Evolutionary conservation across 108 stramenopile species (phyloP), one percentile per base, ranked within the genome.

Genomic region (Nannochloropsis granulata): DNA sequence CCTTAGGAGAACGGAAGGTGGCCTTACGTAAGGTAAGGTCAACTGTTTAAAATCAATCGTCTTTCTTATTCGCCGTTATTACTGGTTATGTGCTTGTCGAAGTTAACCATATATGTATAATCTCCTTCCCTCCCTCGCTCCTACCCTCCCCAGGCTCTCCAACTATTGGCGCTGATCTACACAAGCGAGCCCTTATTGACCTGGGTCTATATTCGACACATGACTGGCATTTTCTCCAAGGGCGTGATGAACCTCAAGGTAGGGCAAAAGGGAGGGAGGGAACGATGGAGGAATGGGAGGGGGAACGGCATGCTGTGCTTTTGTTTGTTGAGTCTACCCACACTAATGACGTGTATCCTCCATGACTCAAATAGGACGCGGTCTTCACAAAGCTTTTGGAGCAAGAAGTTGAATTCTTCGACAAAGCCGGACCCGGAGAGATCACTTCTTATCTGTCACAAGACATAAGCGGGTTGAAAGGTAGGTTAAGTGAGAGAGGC

Each of bases 361-460:
- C 34, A 34, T 34, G 34, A 34, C 5, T 34, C 34, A 34, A 34
- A n/a, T n/a, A 71, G 56, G n/a, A 71, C 8, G 56, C 56, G 16
- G 56, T 71, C 2, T 84, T 88, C 25, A 80, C 80, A 8, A 26
- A 81, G 56, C 26, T 88, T 42, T 42, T 88, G 71, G 13, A 44
- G 43, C 83, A 84, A 43, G 84, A 84, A 78, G 80, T 88, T 56
- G 87, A 79, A 21, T 88, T 88, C 56, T 88, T 88, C 78, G 87
- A 88, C 84, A 23, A 24, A 78, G 86, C 82, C 26, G 82, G 80
- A 45, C 26, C 83, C 8, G 83, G 83, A 79, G 82, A 83, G 83
- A 44, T 26, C 1, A 24, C 16, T 21, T 45, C 43, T 13, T 82
- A n/a, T 43, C 25, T 82, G 23, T 34, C 44, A 16, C 44, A 45